Base-by-base conservation (phyloP, 2,329 filamentous ascomycete genomes). In the Nannizziopsis arthrosporioides region DNA sequence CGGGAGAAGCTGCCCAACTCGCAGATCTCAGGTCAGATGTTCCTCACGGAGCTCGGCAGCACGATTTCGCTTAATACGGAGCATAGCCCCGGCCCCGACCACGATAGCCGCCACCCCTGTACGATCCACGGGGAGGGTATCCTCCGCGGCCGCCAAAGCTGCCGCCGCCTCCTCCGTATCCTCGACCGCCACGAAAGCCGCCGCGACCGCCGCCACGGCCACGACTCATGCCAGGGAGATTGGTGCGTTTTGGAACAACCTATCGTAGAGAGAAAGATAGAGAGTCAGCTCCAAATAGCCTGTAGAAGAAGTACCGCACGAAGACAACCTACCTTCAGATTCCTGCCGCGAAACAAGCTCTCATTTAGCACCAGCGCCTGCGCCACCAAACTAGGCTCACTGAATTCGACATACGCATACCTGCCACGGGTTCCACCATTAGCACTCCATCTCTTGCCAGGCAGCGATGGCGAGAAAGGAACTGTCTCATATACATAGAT, bases 351-450 rank as follows among this genome's bases (percentile, higher is more conserved):
- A 71, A 98, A 94, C 50, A 93, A 76, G 67, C 88, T 95, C 70
- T 98, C 92, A 66, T 98, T 96, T 50, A 98, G 74, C 36, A 96
- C 88, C 52, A 98, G 77, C 19, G 92, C 92, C 66, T 94, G 86
- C 42, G 86, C 87, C 54, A 98, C 90, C 53, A 95, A 75, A 68
- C 80, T 89, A 42, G 92, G 88, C 70, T 96, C 92, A 52, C 86
- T 84, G 64, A 98, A 98, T 70, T 98, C 92, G 60, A 98, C 92
- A 70, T 98, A 98, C 62, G 92, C 92, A 71, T 98, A 98, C 56
- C 89, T 95, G 68, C 66, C 68, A 47, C 46, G 37, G 17, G 35
- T 42, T 37, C 34, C 19, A 47, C 55, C 54, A 61, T 61, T 60
- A 62, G 57, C 52, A 50, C 44, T 56, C 56, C 71, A 65, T 69